Base-by-base conservation (phyloP, 2,329 filamentous ascomycete species). In the Ophiostoma quercus region DNA sequence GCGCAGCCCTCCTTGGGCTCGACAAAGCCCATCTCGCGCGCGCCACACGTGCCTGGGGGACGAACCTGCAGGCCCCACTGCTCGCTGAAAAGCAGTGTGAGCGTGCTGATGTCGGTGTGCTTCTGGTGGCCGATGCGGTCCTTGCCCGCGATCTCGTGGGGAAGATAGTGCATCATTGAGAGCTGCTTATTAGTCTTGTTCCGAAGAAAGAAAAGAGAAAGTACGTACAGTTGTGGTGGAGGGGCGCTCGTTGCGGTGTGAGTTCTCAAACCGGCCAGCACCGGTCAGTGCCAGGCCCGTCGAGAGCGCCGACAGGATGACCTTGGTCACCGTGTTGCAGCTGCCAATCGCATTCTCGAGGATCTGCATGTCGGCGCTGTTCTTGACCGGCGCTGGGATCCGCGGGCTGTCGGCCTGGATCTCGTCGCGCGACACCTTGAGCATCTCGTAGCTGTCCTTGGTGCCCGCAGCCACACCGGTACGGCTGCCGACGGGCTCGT, bases 1-100 rank as follows among this genome's bases (percentile, higher is more conserved):
- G 85, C 85, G 73, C 79, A 81, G 70, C 84, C 84, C 0, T 77
- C 75, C 74, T 80, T 81, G 67, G 85, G 85, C 70, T 78, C 81
- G 11, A 87, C 83, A 77, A 85, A 87, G 63, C 81, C 81, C 80
- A 84, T 85, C 74, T 82, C 79, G 41, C 79, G 77, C 9, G 79
- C 76, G 22, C 81, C 82, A 29, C 68, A 70, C 14, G 51, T 62
- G 39, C 71, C 71, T 8, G 71, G 71, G 0, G 83, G 82, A 2
- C 82, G 82, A 72, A 87, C 80, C 76, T 88, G 85, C 39, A 87
- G 81, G 7, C 85, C 85, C 82, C 83, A 85, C 77, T 85, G 81
- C 77, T 84, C 81, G 74, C 78, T 81, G 80, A 87, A 86, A 60
- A 87, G 80, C 66, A 87, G 77, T 7, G 84, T 86, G 54, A 87